phyloP scores from a whole-genome alignment of 495 filamentous ascomycete species.

The Pyrenula massariospora region DNA sequence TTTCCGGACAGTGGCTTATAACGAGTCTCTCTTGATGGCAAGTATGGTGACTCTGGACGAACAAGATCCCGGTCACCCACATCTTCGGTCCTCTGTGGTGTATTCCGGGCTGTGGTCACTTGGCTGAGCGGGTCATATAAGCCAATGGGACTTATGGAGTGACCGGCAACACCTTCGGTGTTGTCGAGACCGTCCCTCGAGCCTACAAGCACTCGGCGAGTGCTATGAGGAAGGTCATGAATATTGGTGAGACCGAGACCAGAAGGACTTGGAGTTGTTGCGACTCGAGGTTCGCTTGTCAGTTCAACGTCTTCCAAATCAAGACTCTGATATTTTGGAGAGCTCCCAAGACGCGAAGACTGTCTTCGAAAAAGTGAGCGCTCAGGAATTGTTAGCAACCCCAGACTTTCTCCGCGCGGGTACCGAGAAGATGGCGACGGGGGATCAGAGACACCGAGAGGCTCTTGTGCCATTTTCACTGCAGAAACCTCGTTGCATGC shows the following conservation, averaged over 20 bases:
- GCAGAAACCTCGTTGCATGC: too few relatives aligned
- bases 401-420: too few relatives aligned
- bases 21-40: too few relatives aligned
- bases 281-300: background rate
- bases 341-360: too few relatives aligned
- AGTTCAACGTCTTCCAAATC: background rate
- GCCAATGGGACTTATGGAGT: background rate
- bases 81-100: background rate
- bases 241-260: background rate
- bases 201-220: background rate
- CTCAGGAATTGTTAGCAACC: background rate
- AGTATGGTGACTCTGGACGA: background rate
- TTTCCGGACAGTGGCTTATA: too few relatives aligned
- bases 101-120: background rate
- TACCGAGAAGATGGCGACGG: too few relatives aligned
- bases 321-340: background rate
- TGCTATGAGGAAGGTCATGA: background rate
- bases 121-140: background rate
- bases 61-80: background rate
- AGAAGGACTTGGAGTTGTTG: background rate
- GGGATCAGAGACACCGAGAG: too few relatives aligned
- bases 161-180: background rate
- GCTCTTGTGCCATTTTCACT: too few relatives aligned
- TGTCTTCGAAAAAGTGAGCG: background rate
- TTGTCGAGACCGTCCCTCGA: background rate